Base-by-base conservation (phyloP, 805 yeast species). In the Metschnikowia bowlesiae region DNA sequence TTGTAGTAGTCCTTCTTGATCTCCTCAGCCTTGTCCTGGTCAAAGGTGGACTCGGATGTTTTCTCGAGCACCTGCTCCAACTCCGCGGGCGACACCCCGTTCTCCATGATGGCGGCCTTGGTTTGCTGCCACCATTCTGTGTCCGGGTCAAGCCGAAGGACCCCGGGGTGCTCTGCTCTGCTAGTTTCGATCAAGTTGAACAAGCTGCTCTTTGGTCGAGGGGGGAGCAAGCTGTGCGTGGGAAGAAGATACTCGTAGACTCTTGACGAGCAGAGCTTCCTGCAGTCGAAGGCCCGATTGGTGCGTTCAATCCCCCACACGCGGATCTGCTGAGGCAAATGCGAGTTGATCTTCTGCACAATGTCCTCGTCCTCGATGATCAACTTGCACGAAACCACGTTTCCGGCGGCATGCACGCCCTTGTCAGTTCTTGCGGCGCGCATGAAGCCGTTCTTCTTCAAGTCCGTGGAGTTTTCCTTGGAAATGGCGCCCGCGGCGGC, bases 351-450 rank as follows among this genome's bases (percentile, higher is more conserved):
- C 65, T 84, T 87, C 42, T 76, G 75, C 39, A 85, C 77, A 46
- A 89, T 78, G 48, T 89, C 85, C 11, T 76, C 81, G 61, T 91
- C 96, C 63, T 89, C 96, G 47, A 89, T 77, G 59, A 89, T 88
- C 75, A 91, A 70, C 65, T 91, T 91, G 58, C 87, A 73, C 13
- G 95, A 85, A 40, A 92, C 80, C 22, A 90, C 89, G 65, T 91
- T 91, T 30, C 97, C 97, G 2, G 97, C 96, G 10, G 98, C 97
- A 69, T 91, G 98, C 26, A 91, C 98, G 53, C 97, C 98, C 68
- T 92, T 92, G 67, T 91, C 98, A 3, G 92, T 86, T 70, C 92
- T 77, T 4, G 92, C 92, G 47, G 91, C 89, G 67, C 94, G 77
- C 88, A 84, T 85, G 63, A 92, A 87, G 0, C 94, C 90, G 48